phyloP scores from a whole-genome alignment of 1,284 basidiomycete genomes.

The Vanrija sp. region DNA sequence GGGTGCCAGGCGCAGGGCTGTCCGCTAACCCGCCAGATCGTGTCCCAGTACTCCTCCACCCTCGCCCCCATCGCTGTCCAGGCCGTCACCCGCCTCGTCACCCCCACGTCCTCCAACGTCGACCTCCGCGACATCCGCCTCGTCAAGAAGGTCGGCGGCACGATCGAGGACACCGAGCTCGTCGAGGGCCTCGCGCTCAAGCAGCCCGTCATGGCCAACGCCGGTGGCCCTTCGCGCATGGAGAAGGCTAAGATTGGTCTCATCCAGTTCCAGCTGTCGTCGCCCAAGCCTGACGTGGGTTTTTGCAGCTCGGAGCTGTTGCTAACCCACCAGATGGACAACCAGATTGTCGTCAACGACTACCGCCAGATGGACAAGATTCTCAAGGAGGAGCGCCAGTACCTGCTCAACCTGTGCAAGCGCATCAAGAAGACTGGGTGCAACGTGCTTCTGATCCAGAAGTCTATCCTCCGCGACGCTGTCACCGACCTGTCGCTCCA shows the following conservation, averaged over 20 bases:
- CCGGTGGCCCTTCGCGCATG: conserved; percentile 89
- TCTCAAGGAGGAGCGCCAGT: conserved; percentile 97
- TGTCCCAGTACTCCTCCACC: conserved; percentile 97
- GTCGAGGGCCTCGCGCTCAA: conserved; percentile 95
- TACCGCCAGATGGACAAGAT: conserved; percentile 99
- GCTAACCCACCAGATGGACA: conserved; percentile 77
- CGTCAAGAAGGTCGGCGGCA: conserved; percentile 98
- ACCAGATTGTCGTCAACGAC: conserved; percentile 98
- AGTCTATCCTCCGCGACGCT: conserved; percentile 97
- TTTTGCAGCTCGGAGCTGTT: conserved; percentile 12
- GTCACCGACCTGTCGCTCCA: conserved; percentile 98
- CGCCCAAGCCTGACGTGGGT: conserved; percentile 90
- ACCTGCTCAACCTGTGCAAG: conserved; percentile 97
- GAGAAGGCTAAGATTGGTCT: conserved; percentile 99
- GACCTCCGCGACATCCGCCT: conserved; percentile 94
- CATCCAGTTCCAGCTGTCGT: conserved; percentile 96
- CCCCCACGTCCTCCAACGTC: conserved; percentile 83
- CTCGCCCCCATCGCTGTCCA: conserved; percentile 95
- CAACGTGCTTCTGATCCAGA: conserved; percentile 98
- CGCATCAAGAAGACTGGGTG: conserved; percentile 99
- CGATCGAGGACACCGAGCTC: conserved; percentile 97
- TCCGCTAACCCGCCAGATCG: conserved; percentile 66
- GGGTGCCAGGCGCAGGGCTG: no score
- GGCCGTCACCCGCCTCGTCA: conserved; percentile 87
- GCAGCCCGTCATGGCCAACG: conserved; percentile 85